Conservation (phyloP, 2,329 filamentous ascomycete species). For the Coniochaeta pulveracea region DNA sequence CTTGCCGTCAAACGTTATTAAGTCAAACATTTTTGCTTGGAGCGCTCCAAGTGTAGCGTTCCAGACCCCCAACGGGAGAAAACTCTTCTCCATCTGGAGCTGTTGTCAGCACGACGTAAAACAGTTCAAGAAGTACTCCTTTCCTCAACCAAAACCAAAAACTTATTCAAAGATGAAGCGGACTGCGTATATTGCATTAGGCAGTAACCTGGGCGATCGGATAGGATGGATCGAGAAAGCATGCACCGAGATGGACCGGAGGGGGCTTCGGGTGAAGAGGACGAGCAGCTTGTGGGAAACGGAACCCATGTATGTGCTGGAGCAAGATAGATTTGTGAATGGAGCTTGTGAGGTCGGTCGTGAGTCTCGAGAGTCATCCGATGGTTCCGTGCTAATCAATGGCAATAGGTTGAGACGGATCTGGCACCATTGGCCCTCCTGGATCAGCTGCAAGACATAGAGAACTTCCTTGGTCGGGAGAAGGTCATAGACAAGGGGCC, state of each 20-base stretch:
- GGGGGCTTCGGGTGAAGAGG: conserved; percentile 60
- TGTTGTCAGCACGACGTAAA: conserved; percentile 4
- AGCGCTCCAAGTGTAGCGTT: background rate
- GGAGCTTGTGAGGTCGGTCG: conserved; percentile 75
- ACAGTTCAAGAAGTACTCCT: conserved; percentile 12
- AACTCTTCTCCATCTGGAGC: conserved; percentile 9
- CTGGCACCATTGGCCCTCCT: conserved; percentile 66
- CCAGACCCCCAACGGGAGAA: background rate
- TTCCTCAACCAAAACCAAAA: conserved; percentile 11
- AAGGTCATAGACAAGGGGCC: conserved; percentile 91
- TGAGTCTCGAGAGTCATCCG: conserved; percentile 1
- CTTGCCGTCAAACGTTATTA: background rate
- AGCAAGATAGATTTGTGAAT: conserved; percentile 84
- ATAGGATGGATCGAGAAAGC: conserved; percentile 77
- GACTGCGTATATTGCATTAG: conserved; percentile 72
- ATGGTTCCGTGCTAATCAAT: conserved; percentile 7
- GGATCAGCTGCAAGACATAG: conserved; percentile 73
- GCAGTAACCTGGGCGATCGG: conserved; percentile 85
- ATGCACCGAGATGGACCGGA: conserved; percentile 62
- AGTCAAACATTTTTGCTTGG: too few species aligned
- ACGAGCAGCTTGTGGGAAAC: conserved; percentile 93
- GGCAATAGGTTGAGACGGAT: conserved; percentile 64
- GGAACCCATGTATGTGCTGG: conserved; percentile 87
- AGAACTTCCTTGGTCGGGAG: conserved; percentile 64
- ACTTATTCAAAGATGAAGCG: conserved; percentile 17